Conservation (phyloP, 352 stramenopile genomes). For the Pythium monospermum region DNA sequence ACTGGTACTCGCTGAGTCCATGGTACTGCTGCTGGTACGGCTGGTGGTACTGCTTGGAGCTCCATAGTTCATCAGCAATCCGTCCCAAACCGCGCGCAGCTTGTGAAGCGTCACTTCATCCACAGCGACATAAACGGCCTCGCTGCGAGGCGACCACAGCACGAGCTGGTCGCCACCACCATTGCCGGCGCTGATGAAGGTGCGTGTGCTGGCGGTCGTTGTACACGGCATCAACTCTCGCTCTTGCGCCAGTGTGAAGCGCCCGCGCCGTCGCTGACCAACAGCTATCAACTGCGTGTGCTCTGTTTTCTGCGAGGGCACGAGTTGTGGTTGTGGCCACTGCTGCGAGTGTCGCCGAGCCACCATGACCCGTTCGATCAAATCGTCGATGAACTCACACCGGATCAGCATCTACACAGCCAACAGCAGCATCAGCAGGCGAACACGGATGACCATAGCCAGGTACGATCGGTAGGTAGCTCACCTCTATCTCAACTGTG, state of each 20-base stretch:
- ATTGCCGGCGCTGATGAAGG: neutral
- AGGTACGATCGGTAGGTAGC: neutral
- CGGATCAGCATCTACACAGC: neutral
- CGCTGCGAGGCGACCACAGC: neutral
- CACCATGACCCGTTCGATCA: neutral
- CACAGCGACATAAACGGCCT: neutral
- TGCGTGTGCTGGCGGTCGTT: neutral
- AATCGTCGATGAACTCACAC: neutral
- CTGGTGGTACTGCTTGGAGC: too few species aligned
- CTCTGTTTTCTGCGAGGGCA: neutral
- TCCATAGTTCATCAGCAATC: constrained; percentile 7
- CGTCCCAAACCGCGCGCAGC: constrained; percentile 7
- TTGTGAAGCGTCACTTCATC: constrained; percentile 2
- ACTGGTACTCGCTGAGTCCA: neutral
- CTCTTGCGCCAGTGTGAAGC: too few species aligned
- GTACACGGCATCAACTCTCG: too few species aligned
- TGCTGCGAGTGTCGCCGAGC: too few species aligned
- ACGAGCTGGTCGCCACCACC: neutral
- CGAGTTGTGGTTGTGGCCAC: too few species aligned
- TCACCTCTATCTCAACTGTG: neutral
- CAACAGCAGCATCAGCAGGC: neutral
- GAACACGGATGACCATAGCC: neutral
- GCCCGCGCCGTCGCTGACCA: too few species aligned
- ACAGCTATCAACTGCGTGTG: neutral
- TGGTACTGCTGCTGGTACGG: too few species aligned